These are phyloP conservation scores for Solanum virginianum DNA, from an alignment of 257 asterid genomes.

Conservation along the genomic window DNA sequence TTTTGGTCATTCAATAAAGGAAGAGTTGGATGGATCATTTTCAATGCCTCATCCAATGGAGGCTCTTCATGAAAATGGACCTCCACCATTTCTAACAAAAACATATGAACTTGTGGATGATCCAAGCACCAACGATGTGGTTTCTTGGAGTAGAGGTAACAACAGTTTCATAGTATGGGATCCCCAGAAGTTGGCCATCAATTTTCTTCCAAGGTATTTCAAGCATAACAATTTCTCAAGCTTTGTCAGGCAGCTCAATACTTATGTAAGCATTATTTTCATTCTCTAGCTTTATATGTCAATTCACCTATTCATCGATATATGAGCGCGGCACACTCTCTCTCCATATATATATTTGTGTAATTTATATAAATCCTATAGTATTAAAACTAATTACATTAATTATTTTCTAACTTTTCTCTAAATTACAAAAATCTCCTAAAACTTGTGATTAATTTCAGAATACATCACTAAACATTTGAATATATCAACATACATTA, in stretches of 20 bases:
- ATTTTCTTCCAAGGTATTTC: conserved; percentile 68
- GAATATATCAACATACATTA: no score
- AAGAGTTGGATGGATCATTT: conserved; percentile 2
- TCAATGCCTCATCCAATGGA: conserved; percentile 39
- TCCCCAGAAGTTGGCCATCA: conserved; percentile 47
- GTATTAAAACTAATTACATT: no score
- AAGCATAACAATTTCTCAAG: conserved; percentile 74
- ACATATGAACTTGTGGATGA: conserved; percentile 72
- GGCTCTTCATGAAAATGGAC: conserved; percentile 37
- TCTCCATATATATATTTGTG: no score
- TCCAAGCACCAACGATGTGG: conserved; percentile 33
- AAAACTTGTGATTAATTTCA: no score
- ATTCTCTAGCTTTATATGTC: not conserved
- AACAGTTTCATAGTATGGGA: conserved; percentile 76
- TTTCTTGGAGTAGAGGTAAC: conserved; percentile 67
- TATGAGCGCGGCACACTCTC: no score
- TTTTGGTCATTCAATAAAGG: conserved; percentile 11
- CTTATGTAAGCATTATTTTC: conserved; percentile 38
- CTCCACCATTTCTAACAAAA: conserved; percentile 65
- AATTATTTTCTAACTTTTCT: no score
- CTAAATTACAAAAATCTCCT: no score
- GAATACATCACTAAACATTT: no score
- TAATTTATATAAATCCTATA: no score
- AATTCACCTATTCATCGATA: not conserved
- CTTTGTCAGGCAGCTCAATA: conserved; percentile 74